Percentiles rank a stretch among this genome's conserved stretches.
Evolutionary conservation across 2,329 filamentous ascomycete genomes (phyloP).

Genomic region (Clarireedia homoeocarpa): DNA sequence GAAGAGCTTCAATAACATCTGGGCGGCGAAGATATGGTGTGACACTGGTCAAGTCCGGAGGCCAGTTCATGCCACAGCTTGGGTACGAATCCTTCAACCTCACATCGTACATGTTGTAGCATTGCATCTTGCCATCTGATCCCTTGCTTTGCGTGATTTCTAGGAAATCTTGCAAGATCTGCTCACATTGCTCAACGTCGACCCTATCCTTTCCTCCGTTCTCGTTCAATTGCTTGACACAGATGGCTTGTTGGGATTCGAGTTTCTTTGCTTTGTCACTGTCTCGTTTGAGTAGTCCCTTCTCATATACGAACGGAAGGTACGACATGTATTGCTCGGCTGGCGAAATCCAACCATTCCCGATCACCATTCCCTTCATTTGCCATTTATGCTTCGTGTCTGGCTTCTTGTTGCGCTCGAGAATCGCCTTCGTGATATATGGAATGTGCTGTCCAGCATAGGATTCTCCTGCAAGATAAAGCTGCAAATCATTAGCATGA

Average conservation of each 20-base stretch:
- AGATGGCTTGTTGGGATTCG: slow-evolving; percentile 61
- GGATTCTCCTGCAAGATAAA: slow-evolving; percentile 93
- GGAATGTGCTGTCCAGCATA: slow-evolving; percentile 96
- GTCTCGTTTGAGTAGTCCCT: slow-evolving; percentile 61
- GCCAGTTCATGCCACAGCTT: slow-evolving; percentile 97
- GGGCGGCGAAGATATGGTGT: slow-evolving; percentile 75
- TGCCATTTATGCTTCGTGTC: slow-evolving; percentile 55
- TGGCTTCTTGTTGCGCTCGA: slow-evolving; percentile 71
- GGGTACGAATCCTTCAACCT: slow-evolving; percentile 73
- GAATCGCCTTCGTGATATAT: slow-evolving; percentile 86
- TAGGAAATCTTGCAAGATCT: slow-evolving; percentile 67
- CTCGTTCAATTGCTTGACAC: slow-evolving; percentile 52
- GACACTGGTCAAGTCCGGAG: slow-evolving; percentile 70
- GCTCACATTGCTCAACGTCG: slow-evolving; percentile 65
- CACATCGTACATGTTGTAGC: slow-evolving; percentile 96
- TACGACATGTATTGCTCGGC: slow-evolving; percentile 85
- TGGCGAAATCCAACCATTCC: slow-evolving; percentile 96
- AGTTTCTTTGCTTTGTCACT: slow-evolving; percentile 57
- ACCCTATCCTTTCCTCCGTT: slow-evolving; percentile 54
- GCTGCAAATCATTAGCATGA: slow-evolving; percentile 40
- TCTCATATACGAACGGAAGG: slow-evolving; percentile 71
- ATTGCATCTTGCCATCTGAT: slow-evolving; percentile 46
- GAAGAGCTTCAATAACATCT: slow-evolving; percentile 74
- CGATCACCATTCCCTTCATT: slow-evolving; percentile 79
- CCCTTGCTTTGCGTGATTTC: slow-evolving; percentile 50